These are phyloP conservation scores for Spergularia azorica DNA, from an alignment of 179 eudicot genomes.

Conservation along the genomic window DNA sequence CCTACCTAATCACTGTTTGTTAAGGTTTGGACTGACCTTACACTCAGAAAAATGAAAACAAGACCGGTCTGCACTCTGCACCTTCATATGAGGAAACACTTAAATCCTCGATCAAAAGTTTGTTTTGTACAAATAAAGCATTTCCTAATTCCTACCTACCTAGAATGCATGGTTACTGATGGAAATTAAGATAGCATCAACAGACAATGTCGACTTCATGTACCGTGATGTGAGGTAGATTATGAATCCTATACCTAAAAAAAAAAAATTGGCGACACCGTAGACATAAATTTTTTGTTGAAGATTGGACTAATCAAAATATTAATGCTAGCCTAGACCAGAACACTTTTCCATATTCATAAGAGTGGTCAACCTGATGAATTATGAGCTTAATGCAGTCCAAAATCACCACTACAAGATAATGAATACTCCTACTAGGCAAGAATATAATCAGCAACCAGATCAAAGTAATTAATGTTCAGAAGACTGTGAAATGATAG, in stretches of 20 bases:
- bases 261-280: too few relatives aligned
- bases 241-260: neutral
- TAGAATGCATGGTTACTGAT: neutral
- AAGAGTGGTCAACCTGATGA: too few relatives aligned
- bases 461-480: constrained; percentile 1
- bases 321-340: too few relatives aligned
- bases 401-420: neutral
- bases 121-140: neutral
- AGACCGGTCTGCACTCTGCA: neutral
- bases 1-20: too few relatives aligned
- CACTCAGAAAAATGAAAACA: too few relatives aligned
- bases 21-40: too few relatives aligned
- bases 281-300: too few relatives aligned
- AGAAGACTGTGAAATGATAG: constrained; percentile 14
- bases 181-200: neutral
- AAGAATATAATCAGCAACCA: constrained; percentile 5
- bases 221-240: too few relatives aligned
- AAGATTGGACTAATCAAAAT: too few relatives aligned
- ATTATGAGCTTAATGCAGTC: constrained; percentile 4
- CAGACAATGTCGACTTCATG: neutral
- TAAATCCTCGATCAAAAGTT: neutral
- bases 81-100: constrained; percentile 10
- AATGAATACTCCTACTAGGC: neutral
- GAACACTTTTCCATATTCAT: too few relatives aligned
- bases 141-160: neutral